These are phyloP conservation scores for Neonectria hederae DNA, from an alignment of 2,329 filamentous ascomycete genomes.

Conservation along the genomic window DNA sequence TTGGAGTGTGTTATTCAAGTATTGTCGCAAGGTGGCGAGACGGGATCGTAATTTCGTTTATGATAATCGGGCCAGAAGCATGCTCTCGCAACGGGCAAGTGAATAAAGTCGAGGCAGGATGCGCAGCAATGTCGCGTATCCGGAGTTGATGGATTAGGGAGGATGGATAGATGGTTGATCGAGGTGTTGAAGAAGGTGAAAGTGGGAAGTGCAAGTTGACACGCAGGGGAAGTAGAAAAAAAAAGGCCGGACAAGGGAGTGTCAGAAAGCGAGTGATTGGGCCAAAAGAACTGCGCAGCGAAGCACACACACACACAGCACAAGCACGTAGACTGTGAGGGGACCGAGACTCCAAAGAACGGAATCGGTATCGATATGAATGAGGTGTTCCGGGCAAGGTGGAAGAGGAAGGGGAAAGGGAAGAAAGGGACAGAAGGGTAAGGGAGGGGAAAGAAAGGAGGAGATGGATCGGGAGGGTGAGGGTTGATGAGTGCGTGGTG, in stretches of 20 bases:
- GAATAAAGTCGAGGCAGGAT: not conserved
- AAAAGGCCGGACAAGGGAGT: constrained; percentile 10
- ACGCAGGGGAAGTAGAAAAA: constrained; percentile 5
- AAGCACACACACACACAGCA: not conserved
- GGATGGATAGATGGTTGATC: not conserved
- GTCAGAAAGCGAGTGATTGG: constrained; percentile 19
- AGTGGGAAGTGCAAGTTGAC: not conserved
- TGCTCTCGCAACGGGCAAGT: not conserved
- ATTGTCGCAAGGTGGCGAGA: not conserved
- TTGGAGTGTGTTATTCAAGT: not conserved
- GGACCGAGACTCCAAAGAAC: constrained; percentile 16
- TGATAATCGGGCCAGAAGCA: constrained; percentile 20
- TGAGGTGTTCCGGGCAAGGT: constrained; percentile 15
- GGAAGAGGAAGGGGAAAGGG: constrained; percentile 2
- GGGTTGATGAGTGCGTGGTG: constrained; percentile 7
- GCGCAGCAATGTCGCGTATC: not conserved
- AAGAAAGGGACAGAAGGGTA: constrained; percentile 5
- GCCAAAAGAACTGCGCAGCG: constrained; percentile 4
- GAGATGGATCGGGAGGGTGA: not conserved
- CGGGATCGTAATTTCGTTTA: constrained; percentile 12
- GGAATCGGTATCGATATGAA: constrained; percentile 8
- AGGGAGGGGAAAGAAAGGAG: constrained; percentile 8
- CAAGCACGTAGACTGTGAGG: not conserved
- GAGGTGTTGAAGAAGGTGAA: not conserved
- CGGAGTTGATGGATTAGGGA: not conserved